Evolutionary conservation across 495 filamentous ascomycete species (phyloP).

Genomic region (Neurospora cerealis): DNA sequence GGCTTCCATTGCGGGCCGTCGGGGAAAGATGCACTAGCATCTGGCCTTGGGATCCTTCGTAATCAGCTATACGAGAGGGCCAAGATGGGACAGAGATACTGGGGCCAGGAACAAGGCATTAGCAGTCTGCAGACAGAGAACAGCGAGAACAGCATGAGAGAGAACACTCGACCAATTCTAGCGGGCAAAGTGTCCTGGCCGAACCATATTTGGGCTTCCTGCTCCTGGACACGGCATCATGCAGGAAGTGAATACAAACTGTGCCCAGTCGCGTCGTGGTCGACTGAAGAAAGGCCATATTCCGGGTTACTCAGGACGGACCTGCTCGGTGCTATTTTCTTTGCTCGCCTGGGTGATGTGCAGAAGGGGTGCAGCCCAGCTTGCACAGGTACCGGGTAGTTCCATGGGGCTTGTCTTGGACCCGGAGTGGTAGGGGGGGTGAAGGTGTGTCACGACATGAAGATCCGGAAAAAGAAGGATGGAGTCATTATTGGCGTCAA

Average conservation of each 20-base stretch:
- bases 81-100: background rate
- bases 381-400: background rate
- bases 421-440: background rate
- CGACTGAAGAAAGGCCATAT: background rate
- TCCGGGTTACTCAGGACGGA: background rate
- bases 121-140: background rate
- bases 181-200: background rate
- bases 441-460: background rate
- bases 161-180: background rate
- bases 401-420: background rate
- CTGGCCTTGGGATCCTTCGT: background rate
- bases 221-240: background rate
- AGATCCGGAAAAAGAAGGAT: background rate
- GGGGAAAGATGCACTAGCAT: background rate
- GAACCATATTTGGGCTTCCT: background rate
- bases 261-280: background rate
- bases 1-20: background rate
- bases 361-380: background rate
- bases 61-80: background rate
- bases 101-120: background rate
- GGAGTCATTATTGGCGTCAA: background rate
- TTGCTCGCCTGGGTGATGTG: background rate
- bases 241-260: background rate
- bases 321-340: background rate
- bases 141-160: background rate